Conservation (phyloP, 805 yeast species). For the Candida saitoana region DNA sequence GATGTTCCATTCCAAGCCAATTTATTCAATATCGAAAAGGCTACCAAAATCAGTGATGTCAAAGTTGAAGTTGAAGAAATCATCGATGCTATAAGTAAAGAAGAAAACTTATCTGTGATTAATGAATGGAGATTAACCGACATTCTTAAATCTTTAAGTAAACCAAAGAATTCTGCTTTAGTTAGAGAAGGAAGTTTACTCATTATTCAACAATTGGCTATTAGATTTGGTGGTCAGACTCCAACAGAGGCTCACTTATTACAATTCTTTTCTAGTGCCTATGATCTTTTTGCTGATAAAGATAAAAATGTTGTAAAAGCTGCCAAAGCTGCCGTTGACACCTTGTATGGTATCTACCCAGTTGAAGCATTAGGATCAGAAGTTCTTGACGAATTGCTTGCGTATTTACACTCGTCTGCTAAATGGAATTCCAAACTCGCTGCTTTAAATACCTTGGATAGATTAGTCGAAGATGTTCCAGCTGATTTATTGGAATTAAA, state of each 20-base stretch:
- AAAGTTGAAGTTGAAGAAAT: slow-evolving; percentile 52
- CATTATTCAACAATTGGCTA: slow-evolving; percentile 53
- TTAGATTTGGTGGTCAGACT: slow-evolving; percentile 59
- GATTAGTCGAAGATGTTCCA: slow-evolving; percentile 72
- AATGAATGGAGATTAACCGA: slow-evolving; percentile 64
- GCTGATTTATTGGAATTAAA: slow-evolving; percentile 79
- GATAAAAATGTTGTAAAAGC: slow-evolving; percentile 82
- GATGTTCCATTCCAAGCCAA: slow-evolving; percentile 63
- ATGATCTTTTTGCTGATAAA: slow-evolving; percentile 79
- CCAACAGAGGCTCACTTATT: slow-evolving; percentile 75
- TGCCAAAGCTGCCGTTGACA: slow-evolving; percentile 74
- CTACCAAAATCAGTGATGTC: slow-evolving; percentile 51
- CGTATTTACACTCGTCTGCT: slow-evolving; percentile 73
- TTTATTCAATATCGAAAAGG: slow-evolving; percentile 48
- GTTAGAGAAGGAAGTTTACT: slow-evolving; percentile 75
- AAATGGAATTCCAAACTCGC: slow-evolving; percentile 91
- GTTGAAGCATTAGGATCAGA: slow-evolving; percentile 74
- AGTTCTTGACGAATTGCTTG: slow-evolving; percentile 56
- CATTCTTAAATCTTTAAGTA: slow-evolving; percentile 59
- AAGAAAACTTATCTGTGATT: slow-evolving; percentile 40
- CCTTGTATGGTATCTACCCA: slow-evolving; percentile 67
- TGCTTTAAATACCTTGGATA: slow-evolving; percentile 70
- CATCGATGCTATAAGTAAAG: slow-evolving; percentile 44
- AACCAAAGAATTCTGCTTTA: slow-evolving; percentile 68
- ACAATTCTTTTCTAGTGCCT: slow-evolving; percentile 57